Conservation (phyloP, 1,284 basidiomycete genomes). For the Abortiporus biennis region DNA sequence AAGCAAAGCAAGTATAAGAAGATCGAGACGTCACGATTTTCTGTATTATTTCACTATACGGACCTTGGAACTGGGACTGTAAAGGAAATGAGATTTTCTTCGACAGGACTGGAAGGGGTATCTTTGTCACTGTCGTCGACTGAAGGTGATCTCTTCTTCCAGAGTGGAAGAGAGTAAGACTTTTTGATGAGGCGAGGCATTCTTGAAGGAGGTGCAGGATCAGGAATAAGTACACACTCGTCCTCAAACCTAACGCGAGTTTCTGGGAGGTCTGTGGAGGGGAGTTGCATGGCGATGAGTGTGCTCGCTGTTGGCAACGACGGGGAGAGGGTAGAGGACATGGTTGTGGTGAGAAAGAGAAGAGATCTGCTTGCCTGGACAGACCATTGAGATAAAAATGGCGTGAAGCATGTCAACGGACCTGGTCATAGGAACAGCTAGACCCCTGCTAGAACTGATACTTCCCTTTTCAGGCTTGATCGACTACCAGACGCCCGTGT, state of each 20-base stretch:
- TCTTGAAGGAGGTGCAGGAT: slow-evolving; percentile 32
- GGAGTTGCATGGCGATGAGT: background rate
- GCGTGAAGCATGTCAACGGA: no score
- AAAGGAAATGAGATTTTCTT: slow-evolving; percentile 43
- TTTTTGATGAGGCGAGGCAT: slow-evolving; percentile 47
- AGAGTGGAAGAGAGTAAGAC: slow-evolving; percentile 56
- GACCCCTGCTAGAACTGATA: no score
- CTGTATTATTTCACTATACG: slow-evolving; percentile 4
- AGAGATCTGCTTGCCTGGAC: no score
- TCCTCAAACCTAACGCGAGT: slow-evolving; percentile 49
- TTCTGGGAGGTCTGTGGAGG: background rate
- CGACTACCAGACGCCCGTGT: no score
- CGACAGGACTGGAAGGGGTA: slow-evolving; percentile 22
- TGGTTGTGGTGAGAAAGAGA: no score
- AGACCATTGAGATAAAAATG: no score
- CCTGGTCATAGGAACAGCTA: no score
- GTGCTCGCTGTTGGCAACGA: no score
- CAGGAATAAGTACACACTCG: slow-evolving; percentile 63
- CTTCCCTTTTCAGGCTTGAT: no score
- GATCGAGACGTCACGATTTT: background rate
- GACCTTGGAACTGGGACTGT: slow-evolving; percentile 58
- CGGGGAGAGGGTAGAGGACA: background rate
- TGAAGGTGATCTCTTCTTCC: slow-evolving; percentile 33
- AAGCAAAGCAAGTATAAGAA: no score
- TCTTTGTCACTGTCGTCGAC: slow-evolving; percentile 22